Evolutionary conservation across 2,329 filamentous ascomycete species (phyloP).

Genomic region (Furcasterigmium furcatum): DNA sequence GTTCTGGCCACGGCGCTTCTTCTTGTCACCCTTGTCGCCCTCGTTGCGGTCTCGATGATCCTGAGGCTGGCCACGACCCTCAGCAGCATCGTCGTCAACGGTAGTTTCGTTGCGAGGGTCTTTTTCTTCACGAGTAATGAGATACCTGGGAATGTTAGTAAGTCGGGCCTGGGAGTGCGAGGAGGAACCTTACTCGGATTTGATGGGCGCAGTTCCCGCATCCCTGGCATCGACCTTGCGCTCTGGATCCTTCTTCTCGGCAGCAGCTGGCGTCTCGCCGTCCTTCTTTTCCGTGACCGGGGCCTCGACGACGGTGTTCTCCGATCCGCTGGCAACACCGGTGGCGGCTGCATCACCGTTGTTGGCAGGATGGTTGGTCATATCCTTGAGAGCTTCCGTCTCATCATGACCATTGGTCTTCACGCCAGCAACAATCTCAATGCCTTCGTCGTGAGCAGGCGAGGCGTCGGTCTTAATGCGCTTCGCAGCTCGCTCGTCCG

Average conservation of each 20-base stretch:
- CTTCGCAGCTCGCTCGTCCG: slow-evolving; percentile 16
- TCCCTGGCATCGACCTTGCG: slow-evolving; percentile 12
- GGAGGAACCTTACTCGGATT: slow-evolving; percentile 27
- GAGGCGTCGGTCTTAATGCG: slow-evolving; percentile 16
- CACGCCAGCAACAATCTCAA: neutral
- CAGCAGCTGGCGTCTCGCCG: neutral
- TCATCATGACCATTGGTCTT: slow-evolving; percentile 5
- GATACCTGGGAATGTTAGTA: slow-evolving; percentile 21
- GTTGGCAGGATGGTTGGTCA: slow-evolving; percentile 3
- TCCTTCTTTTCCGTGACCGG: slow-evolving; percentile 1
- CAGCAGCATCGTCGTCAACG: slow-evolving; percentile 47
- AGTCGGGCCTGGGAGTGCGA: slow-evolving; percentile 1
- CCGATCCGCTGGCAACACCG: neutral
- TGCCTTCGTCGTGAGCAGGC: neutral
- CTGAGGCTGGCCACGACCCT: slow-evolving; percentile 31
- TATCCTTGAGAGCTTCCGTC: slow-evolving; percentile 1
- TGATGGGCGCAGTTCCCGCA: slow-evolving; percentile 28
- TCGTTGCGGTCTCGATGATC: slow-evolving; percentile 50
- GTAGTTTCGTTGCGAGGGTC: slow-evolving; percentile 52
- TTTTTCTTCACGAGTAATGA: slow-evolving; percentile 20
- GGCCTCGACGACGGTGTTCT: slow-evolving; percentile 5
- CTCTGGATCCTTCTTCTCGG: slow-evolving; percentile 7
- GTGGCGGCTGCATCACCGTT: neutral
- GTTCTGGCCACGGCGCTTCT: slow-evolving; percentile 65
- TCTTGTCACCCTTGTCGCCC: slow-evolving; percentile 37